Conservation (phyloP, 768 basidiomycete genomes). For the Cubamyces lactineus region DNA sequence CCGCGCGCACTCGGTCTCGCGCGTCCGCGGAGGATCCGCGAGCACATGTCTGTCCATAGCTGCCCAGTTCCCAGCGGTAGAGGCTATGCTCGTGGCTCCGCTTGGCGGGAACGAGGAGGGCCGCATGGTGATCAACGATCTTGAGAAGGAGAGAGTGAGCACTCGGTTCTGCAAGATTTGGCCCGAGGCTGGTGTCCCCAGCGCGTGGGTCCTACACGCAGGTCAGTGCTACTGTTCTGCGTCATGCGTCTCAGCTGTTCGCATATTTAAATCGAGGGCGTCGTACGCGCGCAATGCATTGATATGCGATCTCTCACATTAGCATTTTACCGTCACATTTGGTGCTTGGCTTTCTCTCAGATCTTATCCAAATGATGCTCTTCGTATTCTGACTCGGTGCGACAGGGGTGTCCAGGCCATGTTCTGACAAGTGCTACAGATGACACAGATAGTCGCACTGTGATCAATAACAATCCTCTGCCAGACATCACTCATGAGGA, state of each 20-base stretch:
- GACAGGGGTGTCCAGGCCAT: not conserved
- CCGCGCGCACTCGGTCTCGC: constrained; percentile 73
- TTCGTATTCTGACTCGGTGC: constrained; percentile 9
- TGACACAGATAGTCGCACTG: constrained; percentile 62
- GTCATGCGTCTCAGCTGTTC: too few relatives aligned
- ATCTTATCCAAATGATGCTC: not conserved
- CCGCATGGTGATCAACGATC: constrained; percentile 58
- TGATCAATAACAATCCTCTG: constrained; percentile 86
- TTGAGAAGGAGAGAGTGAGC: constrained; percentile 67
- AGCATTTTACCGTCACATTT: too few relatives aligned
- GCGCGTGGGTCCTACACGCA: constrained; percentile 80
- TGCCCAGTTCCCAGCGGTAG: constrained; percentile 68
- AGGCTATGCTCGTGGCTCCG: constrained; percentile 73
- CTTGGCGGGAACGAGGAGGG: constrained; percentile 77
- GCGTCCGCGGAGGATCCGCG: constrained; percentile 72
- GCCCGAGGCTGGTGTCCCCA: constrained; percentile 72
- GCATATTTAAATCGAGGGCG: too few relatives aligned
- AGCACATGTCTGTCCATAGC: constrained; percentile 69
- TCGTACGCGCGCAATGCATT: too few relatives aligned
- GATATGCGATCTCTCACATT: not conserved
- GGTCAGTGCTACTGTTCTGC: constrained; percentile 42
- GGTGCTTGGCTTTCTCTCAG: not conserved
- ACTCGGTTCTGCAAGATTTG: constrained; percentile 77
- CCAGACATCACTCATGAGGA: constrained; percentile 89
- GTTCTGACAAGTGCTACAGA: constrained; percentile 38